Evolutionary conservation across 371 early-diverging fungal species (phyloP), one percentile per base, ranked within the genome.

Genomic region (Mucor irregularis): DNA sequence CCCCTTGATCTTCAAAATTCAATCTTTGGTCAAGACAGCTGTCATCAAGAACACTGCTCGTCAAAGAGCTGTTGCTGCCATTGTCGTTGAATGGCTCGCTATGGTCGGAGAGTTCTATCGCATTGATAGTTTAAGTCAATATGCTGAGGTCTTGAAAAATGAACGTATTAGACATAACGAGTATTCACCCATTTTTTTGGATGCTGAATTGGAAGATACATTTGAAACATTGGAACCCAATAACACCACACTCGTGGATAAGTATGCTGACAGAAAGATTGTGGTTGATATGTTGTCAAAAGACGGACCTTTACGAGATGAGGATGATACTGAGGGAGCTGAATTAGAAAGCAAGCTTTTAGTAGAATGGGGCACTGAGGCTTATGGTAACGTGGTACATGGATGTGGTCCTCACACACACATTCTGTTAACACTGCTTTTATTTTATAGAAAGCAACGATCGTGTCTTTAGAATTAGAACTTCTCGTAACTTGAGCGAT

Each of bases 1-100:
- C 0, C 89, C 89, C 2, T 62, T 92, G 5, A 49, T 90, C 0
- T 88, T 89, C 62, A 75, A 81, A 31, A 55, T 87, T 21, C 86
- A 86, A 39, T 51, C 49, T 9, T 71, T 68, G 52, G 73, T 69
- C 1, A 69, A 70, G 30, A 57, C 73, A 14, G 71, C 64, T 0
- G 34, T 40, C 0, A 64, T 76, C 25, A 51, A 68, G 9, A 34
- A 65, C 11, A 65, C 82, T 30, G 60, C 80, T 4, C 76, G 78
- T 3, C 80, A 83, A 58, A 72, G 86, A 10, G 84, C 88, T 4
- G 34, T 83, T 0, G 85, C 80, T 5, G 84, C 82, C 6, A 64
- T 82, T 14, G 77, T 82, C 7, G 64, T 85, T 2, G 80, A 82
- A 49, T 81, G 78, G 69, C 58, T 87, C n/a, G 49, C 44, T 11